A percentile compares a stretch with the other conserved stretches of the same genome.
Conservation (phyloP, 2,329 filamentous ascomycete species). For the Curvularia eragrostidis region DNA sequence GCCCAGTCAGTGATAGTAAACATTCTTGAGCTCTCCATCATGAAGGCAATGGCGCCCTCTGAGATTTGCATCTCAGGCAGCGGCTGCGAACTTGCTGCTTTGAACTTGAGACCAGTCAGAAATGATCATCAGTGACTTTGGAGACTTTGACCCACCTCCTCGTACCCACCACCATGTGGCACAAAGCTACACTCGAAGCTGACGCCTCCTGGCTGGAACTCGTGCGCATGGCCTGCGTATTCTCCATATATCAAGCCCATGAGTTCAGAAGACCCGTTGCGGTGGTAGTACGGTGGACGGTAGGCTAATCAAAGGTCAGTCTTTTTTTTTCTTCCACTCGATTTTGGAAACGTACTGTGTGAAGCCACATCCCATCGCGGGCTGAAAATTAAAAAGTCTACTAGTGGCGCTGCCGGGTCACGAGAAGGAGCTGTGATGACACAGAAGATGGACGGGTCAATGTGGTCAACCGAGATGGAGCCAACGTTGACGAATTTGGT, state of each 20-base stretch:
- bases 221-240: constrained; percentile 59
- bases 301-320: constrained; percentile 25
- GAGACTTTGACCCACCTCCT: constrained; percentile 45
- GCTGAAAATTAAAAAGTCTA: constrained; percentile 70
- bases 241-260: constrained; percentile 69
- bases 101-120: constrained; percentile 43
- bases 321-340: not conserved
- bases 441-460: constrained; percentile 79
- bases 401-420: constrained; percentile 66
- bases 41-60: constrained; percentile 67
- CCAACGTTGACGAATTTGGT: constrained; percentile 78
- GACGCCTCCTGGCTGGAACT: constrained; percentile 67
- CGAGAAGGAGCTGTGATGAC: constrained; percentile 66
- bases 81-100: constrained; percentile 61
- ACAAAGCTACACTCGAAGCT: constrained; percentile 74
- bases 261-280: constrained; percentile 70
- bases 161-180: constrained; percentile 67
- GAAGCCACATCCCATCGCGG: constrained; percentile 68
- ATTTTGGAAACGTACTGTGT: constrained; percentile 48
- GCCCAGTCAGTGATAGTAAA: constrained; percentile 49
- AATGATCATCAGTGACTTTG: not conserved
- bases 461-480: constrained; percentile 76
- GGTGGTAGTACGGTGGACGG: constrained; percentile 65
- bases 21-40: constrained; percentile 62
- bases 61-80: constrained; percentile 48